Base-by-base conservation (phyloP, 164 flowering plant genomes). In the Liriodendron chinense region DNA sequence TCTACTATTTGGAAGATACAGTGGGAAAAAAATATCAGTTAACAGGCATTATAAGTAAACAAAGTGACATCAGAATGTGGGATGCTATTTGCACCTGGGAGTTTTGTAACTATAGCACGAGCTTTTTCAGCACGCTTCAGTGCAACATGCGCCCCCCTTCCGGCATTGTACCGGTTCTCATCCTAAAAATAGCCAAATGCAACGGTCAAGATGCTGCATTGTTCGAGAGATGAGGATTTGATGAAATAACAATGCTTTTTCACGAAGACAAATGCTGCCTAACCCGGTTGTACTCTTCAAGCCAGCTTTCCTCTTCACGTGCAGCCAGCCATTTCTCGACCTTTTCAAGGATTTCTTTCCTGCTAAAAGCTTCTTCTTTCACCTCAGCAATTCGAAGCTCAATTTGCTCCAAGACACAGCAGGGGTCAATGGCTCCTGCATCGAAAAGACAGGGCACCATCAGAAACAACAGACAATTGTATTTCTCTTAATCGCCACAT, bases 261-360 rank as follows among this genome's bases (percentile, higher is more conserved):
- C 6, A 34, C 70, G 56, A 43, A 63, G 25, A 43, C 69, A 20
- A 49, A 70, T 1, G 21, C 22, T 26, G 18, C 59, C 76, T 23
- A 50, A 94, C 98, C 90, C 85, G 85, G 74, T 88, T 90, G 71
- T 94, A 94, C 68, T 94, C 94, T 74, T 92, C 98, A 25, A 94
- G 89, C 98, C 98, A 94, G 78, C 83, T 75, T 74, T 94, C 98
- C 76, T 94, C 98, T 59, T 92, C 92, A 75, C 95, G 83, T 18
- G 97, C 93, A 73, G 85, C 81, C 75, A 86, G 47, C 95, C 97
- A 94, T 75, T 94, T 94, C 65, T 91, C 97, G 28, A 92, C 85
- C 80, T 82, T 94, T 16, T 94, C 98, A 23, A 92, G 89, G 77
- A 94, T 88, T 28, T 94, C 97, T 80, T 88, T 92, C 77, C 95